Evolutionary conservation across 2,329 filamentous ascomycete species (phyloP), one percentile per base, ranked within the genome.

Genomic region (Fusarium musae): DNA sequence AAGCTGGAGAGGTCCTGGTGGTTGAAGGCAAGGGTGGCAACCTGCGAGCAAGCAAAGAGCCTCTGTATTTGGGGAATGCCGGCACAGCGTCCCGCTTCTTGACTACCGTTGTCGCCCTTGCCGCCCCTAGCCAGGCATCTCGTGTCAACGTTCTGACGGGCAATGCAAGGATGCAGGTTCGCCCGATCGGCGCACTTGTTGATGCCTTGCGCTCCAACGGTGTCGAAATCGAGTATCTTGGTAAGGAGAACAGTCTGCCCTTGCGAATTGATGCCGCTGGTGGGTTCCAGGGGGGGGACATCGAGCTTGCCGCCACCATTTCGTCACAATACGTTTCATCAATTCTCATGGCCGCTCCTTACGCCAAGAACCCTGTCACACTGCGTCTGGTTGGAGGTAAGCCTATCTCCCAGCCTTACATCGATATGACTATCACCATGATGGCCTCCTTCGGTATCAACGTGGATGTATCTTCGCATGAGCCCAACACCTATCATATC

Each of bases 261-360:
- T 84, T 99, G 17, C 90, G 91, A 66, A 92, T 99, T 57, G 89
- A 92, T 70, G 95, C 96, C 50, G 93, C 93, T 30, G 92, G 91
- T 53, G 96, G 95, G 8, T 92, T 98, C 75, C 89, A 91, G 52
- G 96, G 95, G 62, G 96, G 96, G 42, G 87, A 93, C 34, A 98
- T 99, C 77, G 93, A 97, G 80, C 88, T 99, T 63, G 94, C 95
- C 16, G 96, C 96, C 2, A 98, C 96, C 46, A 93, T 98, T 21
- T 99, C 96, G 13, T 98, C 96, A n/a, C 96, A 99, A 83, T 99
- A 98, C 80, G 96, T 99, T 42, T 98, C 96, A 0, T 98, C 96
- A 3, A 91, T 99, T 72, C 87, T 99, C 58, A 97, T 99, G 94
- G 97, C 95, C 66, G 96, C 96, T 0, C 96, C 96, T 1, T 99